Conservation (phyloP, 139 green algal genomes). For the Penium margaritaceum region DNA sequence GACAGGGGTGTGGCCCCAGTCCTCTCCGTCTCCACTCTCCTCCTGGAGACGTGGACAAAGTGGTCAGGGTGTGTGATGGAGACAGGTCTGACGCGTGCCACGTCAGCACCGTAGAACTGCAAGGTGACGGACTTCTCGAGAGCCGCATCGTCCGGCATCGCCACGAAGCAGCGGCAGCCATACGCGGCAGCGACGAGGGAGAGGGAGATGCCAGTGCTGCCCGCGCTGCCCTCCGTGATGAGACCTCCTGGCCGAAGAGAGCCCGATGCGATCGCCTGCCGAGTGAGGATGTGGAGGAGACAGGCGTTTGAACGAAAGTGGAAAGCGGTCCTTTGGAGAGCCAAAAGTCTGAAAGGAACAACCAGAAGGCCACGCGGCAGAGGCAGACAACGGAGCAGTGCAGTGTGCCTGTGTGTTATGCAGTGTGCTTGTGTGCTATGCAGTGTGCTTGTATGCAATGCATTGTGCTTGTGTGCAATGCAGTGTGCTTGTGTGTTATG, state of each 20-base stretch:
- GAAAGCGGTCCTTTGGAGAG: too few species aligned
- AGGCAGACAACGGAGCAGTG: too few species aligned
- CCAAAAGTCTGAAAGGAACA: too few species aligned
- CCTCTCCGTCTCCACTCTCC: neutral
- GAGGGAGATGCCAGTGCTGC: constrained; percentile 78
- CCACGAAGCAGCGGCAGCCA: constrained; percentile 65
- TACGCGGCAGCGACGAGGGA: constrained; percentile 73
- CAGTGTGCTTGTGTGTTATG: too few species aligned
- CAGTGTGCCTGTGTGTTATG: too few species aligned
- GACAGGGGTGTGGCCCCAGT: too few species aligned
- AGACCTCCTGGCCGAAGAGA: constrained; percentile 54
- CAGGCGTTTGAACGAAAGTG: too few species aligned
- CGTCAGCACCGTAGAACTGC: constrained; percentile 52
- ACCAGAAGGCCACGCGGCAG: too few species aligned
- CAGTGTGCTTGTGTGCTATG: too few species aligned
- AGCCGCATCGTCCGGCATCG: constrained; percentile 84
- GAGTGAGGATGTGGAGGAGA: constrained; percentile 51
- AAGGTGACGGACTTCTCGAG: constrained; percentile 63
- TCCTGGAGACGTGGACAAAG: constrained; percentile 75
- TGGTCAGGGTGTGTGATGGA: constrained; percentile 86
- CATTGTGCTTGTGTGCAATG: too few species aligned
- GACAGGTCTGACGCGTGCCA: constrained; percentile 75
- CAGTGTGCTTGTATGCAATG: too few species aligned
- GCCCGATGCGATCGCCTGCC: constrained; percentile 43
- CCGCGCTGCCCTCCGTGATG: constrained; percentile 78